Evolutionary conservation across 78 protist genomes (phyloP).

Genomic region (Acrasis kona): DNA sequence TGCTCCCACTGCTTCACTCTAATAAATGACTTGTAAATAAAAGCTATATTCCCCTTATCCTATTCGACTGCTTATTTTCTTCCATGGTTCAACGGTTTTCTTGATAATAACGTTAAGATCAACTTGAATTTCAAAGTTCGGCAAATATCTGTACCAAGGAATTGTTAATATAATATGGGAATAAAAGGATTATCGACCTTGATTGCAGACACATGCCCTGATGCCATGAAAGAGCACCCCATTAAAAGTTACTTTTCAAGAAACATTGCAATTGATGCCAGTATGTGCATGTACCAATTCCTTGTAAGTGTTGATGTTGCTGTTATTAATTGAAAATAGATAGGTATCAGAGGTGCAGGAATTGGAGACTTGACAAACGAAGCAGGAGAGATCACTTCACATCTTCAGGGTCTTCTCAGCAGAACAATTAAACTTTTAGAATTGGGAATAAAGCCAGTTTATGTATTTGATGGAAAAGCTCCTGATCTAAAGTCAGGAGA

Average conservation of each 20-base stretch:
- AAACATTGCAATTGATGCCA: slow-evolving; percentile 91
- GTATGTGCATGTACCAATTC: slow-evolving; percentile 91
- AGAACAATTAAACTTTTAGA: slow-evolving; percentile 91
- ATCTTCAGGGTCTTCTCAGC: slow-evolving; percentile 86
- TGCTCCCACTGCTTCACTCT: too few species aligned
- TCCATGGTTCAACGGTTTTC: too few species aligned
- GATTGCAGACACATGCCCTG: slow-evolving; percentile 73
- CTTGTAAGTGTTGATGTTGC: too few species aligned
- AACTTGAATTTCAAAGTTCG: too few species aligned
- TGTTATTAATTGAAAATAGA: too few species aligned
- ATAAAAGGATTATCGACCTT: slow-evolving; percentile 77
- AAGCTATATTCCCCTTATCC: too few species aligned
- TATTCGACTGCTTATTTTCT: too few species aligned
- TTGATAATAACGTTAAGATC: too few species aligned
- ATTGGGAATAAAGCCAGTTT: slow-evolving; percentile 93
- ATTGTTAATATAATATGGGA: too few species aligned
- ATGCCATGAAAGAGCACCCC: slow-evolving; percentile 40
- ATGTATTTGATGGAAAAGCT: slow-evolving; percentile 97
- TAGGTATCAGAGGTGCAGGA: slow-evolving; percentile 36
- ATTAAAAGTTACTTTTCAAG: slow-evolving; percentile 76
- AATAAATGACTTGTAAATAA: too few species aligned
- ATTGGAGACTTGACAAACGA: slow-evolving; percentile 48
- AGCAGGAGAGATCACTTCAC: slow-evolving; percentile 86
- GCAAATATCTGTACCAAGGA: too few species aligned
- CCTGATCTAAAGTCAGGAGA: slow-evolving; percentile 88